These are phyloP conservation scores for Maudiozyma pseudohumilis DNA, from an alignment of 805 yeast species.

Conservation along the genomic window DNA sequence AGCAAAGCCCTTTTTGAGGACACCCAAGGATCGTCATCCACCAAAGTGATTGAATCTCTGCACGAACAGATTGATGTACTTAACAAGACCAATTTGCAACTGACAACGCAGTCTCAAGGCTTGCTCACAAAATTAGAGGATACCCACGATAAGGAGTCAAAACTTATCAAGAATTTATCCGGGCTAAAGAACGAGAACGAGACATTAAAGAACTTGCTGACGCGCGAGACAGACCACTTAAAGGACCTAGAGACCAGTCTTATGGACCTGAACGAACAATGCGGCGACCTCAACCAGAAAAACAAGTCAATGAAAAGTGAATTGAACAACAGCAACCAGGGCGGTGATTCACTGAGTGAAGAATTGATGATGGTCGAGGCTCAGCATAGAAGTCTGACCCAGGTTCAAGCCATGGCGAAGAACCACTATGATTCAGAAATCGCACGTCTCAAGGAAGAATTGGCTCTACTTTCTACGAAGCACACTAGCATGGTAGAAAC, in stretches of 20 bases:
- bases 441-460: conserved; percentile 4
- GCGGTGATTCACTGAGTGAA: conserved; percentile 9
- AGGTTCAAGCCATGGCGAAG: conserved; percentile 12
- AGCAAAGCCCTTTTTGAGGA: background rate
- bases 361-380: conserved; percentile 13
- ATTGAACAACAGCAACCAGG: conserved; percentile 1
- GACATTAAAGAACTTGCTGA: conserved; percentile 42
- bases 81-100: conserved; percentile 30
- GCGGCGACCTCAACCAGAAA: conserved; percentile 1
- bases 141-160: conserved; percentile 33
- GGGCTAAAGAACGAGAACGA: conserved; percentile 71
- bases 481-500: background rate
- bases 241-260: conserved; percentile 48
- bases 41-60: conserved; percentile 34
- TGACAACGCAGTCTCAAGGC: conserved; percentile 35
- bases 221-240: conserved; percentile 43
- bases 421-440: conserved; percentile 13
- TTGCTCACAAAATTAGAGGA: conserved; percentile 44
- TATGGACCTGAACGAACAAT: conserved; percentile 5
- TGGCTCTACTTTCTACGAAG: conserved; percentile 1
- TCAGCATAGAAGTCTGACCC: conserved; percentile 19
- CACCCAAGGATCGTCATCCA: conserved; percentile 1
- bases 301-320: conserved; percentile 2
- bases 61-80: conserved; percentile 45
- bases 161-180: conserved; percentile 43